These are phyloP conservation scores for Babesia ovata DNA, from an alignment of 169 alveolate genomes.

Conservation along the genomic window DNA sequence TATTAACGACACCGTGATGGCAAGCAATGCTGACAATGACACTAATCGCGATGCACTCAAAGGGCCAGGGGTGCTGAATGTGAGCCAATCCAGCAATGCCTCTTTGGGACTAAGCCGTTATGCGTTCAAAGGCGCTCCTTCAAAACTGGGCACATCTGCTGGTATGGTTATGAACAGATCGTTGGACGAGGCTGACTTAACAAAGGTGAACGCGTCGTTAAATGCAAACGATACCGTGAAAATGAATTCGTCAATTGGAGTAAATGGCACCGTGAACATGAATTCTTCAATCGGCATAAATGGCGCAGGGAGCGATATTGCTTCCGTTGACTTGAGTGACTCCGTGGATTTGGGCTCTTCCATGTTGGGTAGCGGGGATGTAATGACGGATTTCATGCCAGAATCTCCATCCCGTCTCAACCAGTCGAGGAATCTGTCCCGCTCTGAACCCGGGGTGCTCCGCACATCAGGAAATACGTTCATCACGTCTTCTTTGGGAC, in stretches of 20 bases:
- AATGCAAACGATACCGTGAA: neutral
- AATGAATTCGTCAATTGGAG: neutral
- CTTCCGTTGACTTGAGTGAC: neutral
- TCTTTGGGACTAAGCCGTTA: neutral
- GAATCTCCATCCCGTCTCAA: neutral
- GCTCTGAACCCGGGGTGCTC: neutral
- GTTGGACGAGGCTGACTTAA: neutral
- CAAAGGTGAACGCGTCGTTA: neutral
- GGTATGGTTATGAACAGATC: too few relatives aligned
- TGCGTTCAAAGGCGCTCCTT: neutral
- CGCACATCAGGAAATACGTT: neutral
- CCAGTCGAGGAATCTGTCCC: too few relatives aligned
- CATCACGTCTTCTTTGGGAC: neutral
- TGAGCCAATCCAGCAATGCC: neutral
- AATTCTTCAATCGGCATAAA: too few relatives aligned
- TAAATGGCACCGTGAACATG: too few relatives aligned
- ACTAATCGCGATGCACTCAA: too few relatives aligned
- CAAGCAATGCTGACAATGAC: too few relatives aligned
- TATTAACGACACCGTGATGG: too few relatives aligned
- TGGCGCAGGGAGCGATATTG: neutral
- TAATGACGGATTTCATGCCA: neutral
- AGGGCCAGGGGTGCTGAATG: too few relatives aligned
- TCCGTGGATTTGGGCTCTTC: conserved; percentile 5
- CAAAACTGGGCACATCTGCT: neutral
- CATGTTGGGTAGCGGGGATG: neutral